Conservation (phyloP, 192 early-diverging fungal species). For the Oehlia diaphana region DNA sequence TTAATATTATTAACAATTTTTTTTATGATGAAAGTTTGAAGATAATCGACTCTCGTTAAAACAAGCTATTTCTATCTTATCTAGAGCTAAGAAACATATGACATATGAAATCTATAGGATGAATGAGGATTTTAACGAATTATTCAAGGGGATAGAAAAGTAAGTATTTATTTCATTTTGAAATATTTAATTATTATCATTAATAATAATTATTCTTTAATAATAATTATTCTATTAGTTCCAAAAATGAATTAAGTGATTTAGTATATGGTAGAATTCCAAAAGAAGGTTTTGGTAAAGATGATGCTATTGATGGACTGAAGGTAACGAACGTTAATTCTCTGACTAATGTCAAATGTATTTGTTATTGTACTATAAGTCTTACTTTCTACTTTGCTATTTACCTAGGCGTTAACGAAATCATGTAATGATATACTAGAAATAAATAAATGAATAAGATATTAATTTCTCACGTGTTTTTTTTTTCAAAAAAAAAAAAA, state of each 20-base stretch:
- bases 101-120: background rate
- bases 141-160: background rate
- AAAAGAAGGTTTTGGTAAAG: background rate
- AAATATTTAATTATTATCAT: background rate
- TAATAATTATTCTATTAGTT: background rate
- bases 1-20: background rate
- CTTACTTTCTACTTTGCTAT: background rate
- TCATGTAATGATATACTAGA: background rate
- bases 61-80: background rate
- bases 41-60: slow-evolving; percentile 10
- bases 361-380: background rate
- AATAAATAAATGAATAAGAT: background rate
- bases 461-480: too few relatives aligned
- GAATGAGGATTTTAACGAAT: background rate
- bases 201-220: background rate
- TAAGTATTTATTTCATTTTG: background rate
- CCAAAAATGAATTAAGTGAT: background rate
- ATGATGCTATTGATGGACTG: background rate
- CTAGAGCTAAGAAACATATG: background rate
- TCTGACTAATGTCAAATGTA: background rate
- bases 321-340: background rate
- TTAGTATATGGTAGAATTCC: background rate
- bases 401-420: background rate
- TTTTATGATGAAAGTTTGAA: background rate
- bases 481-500: too few relatives aligned